Evolutionary conservation across 352 stramenopile genomes (phyloP), one percentile per base, ranked within the genome.

Genomic region (Pythium rhizo-oryzae): DNA sequence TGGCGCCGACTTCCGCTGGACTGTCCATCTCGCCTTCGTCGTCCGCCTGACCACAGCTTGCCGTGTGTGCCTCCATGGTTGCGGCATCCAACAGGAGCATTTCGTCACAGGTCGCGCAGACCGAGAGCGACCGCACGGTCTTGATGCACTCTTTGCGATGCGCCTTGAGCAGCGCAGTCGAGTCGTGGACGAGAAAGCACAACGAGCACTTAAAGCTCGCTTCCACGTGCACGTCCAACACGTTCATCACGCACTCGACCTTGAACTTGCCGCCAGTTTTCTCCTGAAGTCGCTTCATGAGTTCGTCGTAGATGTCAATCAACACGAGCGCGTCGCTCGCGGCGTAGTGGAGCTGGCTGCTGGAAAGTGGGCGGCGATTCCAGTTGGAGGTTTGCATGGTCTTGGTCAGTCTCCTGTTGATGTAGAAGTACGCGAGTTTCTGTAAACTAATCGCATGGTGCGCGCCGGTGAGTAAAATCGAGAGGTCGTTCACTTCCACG

Each of bases 381-480:
- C 85, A 93, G 62, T 93, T 92, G 21, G 85, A 93, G 25, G 71
- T 87, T 70, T 93, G 85, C 78, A 92, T 85, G 19, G 84, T 92
- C 71, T 92, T 92, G 7, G 80, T 80, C 16, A 94, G 74, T 35
- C 82, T 84, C 28, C 74, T 78, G 52, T 89, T 71, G 49, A 94
- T 71, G 59, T 91, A 94, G 41, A 90, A 78, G 59, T 79, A 91
- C 30, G 89, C 84, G 7, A 92, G 73, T 56, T 94, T 94, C 69
- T 94, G 83, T 18, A 94, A 69, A 70, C 85, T 92, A 4, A 94
- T 70, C 25, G 74, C 75, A 41, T 83, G 74, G 67, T 90, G 81
- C 5, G 68, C 65, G n/a, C 82, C 83, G 1, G 62, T 63, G 0
- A 90, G 62, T 8, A 65, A 75, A 33, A 90, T 83, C 11, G 85